Conservation (phyloP, 441 rosid genomes). For the Aquilaria agallochum region DNA sequence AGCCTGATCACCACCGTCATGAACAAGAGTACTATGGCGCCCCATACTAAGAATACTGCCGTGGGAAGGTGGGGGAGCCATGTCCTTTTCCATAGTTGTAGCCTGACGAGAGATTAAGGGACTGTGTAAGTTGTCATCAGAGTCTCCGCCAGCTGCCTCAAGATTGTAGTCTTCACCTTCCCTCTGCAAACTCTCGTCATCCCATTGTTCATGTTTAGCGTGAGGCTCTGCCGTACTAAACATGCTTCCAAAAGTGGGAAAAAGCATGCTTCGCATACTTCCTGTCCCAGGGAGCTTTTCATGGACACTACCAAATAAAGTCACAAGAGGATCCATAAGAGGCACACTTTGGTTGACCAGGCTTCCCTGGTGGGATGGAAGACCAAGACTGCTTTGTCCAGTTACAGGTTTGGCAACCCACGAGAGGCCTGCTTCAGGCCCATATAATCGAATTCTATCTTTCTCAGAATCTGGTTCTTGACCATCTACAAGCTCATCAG, state of each 20-base stretch:
- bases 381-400: conserved; percentile 42
- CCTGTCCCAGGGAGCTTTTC: conserved; percentile 62
- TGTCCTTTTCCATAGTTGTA: conserved; percentile 62
- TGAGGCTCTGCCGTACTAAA: conserved; percentile 56
- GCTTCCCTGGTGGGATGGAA: conserved; percentile 68
- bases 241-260: conserved; percentile 74
- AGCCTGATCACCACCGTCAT: conserved; percentile 40
- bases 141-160: conserved; percentile 46
- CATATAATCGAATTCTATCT: conserved; percentile 49
- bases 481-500: conserved; percentile 42
- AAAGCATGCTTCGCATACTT: conserved; percentile 47
- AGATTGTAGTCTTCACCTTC: conserved; percentile 48
- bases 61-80: conserved; percentile 41
- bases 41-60: conserved; percentile 61
- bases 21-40: conserved; percentile 50
- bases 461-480: conserved; percentile 41
- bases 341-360: conserved; percentile 46
- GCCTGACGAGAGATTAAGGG: conserved; percentile 71
- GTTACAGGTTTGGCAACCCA: conserved; percentile 61
- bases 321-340: conserved; percentile 70
- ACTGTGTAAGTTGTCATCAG: conserved; percentile 59
- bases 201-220: conserved; percentile 50
- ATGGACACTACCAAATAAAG: conserved; percentile 57
- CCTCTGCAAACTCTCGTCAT: conserved; percentile 52
- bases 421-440: conserved; percentile 57